These are phyloP conservation scores for Aspergillus tanneri DNA, from an alignment of 2,329 filamentous ascomycete species.

Conservation along the genomic window DNA sequence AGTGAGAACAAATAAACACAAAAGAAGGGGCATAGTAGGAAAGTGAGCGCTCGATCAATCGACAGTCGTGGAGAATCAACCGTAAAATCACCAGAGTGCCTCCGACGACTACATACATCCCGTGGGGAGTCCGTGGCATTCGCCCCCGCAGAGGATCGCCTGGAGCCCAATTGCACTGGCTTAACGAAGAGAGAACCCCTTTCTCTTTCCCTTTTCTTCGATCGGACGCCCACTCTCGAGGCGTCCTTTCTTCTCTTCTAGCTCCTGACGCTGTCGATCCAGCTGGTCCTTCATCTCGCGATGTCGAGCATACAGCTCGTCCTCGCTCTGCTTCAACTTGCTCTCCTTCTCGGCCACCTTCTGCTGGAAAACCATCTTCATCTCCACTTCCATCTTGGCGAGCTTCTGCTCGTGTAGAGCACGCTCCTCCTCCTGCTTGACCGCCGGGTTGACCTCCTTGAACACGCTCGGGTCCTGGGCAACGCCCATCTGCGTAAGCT, in stretches of 20 bases:
- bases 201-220: slow-evolving; percentile 98
- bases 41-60: slow-evolving; percentile 30
- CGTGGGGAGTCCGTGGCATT: slow-evolving; percentile 20
- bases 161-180: slow-evolving; percentile 12
- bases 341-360: slow-evolving; percentile 99
- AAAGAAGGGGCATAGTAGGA: slow-evolving; percentile 23
- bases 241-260: slow-evolving; percentile 97
- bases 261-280: slow-evolving; percentile 87
- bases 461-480: slow-evolving; percentile 98
- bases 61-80: slow-evolving; percentile 29
- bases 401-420: slow-evolving; percentile 98
- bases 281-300: slow-evolving; percentile 99
- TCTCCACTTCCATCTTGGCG: slow-evolving; percentile 99
- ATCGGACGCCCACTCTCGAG: slow-evolving; percentile 93
- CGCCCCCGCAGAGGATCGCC: slow-evolving; percentile 13
- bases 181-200: slow-evolving; percentile 98
- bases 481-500: slow-evolving; percentile 97
- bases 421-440: slow-evolving; percentile 99
- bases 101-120: slow-evolving; percentile 22
- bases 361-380: slow-evolving; percentile 99
- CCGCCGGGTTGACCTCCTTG: slow-evolving; percentile 99
- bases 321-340: slow-evolving; percentile 98
- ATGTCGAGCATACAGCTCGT: slow-evolving; percentile 96
- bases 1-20: slow-evolving; percentile 26
- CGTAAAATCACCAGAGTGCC: slow-evolving; percentile 22